phyloP scores from a whole-genome alignment of 225 moss, liverwort and hornwort genomes.

The Pseudoscleropodium purum region DNA sequence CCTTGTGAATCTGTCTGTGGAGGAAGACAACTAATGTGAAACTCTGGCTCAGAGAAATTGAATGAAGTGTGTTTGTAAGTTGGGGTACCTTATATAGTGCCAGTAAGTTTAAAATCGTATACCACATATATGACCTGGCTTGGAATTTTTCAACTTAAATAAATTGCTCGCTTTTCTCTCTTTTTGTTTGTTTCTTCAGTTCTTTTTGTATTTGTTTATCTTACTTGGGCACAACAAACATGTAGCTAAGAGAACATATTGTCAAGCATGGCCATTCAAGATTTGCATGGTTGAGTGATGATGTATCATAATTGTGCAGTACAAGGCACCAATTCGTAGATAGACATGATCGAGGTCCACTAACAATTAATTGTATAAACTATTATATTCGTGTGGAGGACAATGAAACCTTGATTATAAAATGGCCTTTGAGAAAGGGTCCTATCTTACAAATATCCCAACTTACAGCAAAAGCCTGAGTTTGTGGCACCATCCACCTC shows the following conservation, averaged over 20 bases:
- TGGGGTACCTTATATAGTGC: too few species aligned
- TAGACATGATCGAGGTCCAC: not conserved
- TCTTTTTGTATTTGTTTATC: not conserved
- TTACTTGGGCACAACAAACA: too few species aligned
- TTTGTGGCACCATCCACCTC: too few species aligned
- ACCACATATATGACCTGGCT: too few species aligned
- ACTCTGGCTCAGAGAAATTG: not conserved
- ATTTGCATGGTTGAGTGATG: not conserved
- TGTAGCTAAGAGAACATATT: not conserved
- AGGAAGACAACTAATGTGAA: not conserved
- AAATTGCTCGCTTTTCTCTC: rapidly evolving
- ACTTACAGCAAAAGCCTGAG: too few species aligned
- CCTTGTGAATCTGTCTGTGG: not conserved
- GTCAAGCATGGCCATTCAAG: not conserved
- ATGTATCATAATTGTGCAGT: not conserved
- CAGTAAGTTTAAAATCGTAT: too few species aligned
- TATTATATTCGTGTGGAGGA: not conserved
- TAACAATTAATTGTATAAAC: not conserved
- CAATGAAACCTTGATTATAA: too few species aligned
- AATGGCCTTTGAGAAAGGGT: too few species aligned
- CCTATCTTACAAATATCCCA: too few species aligned
- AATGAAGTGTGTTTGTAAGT: not conserved
- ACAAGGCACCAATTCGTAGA: too few species aligned
- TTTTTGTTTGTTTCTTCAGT: not conserved
- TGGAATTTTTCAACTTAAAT: not conserved